phyloP scores from a whole-genome alignment of 1,139 yeast species.

The Suzukiozyma palmioleophila region DNA sequence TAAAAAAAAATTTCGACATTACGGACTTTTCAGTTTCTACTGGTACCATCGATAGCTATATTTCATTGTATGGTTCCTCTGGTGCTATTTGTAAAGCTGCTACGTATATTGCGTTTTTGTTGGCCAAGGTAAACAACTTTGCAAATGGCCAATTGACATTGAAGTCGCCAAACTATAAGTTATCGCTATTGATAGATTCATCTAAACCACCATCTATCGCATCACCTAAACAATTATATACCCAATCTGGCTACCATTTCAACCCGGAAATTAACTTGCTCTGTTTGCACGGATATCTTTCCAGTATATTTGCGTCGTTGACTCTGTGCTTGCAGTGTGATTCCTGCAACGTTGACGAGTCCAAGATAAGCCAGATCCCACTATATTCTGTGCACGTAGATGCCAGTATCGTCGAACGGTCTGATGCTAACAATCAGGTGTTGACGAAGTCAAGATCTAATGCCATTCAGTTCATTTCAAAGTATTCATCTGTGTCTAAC shows the following conservation, averaged over 20 bases:
- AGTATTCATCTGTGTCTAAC: neutral
- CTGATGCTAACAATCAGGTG: slow-evolving; percentile 15
- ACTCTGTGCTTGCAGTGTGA: slow-evolving; percentile 7
- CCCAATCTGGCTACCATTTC: slow-evolving; percentile 10
- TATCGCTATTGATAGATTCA: slow-evolving; percentile 9
- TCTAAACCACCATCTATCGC: slow-evolving; percentile 2
- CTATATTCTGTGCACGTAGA: slow-evolving; percentile 24
- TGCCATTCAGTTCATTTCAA: slow-evolving; percentile 8
- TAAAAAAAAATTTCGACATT: slow-evolving; percentile 17
- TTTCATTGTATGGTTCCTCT: slow-evolving; percentile 24
- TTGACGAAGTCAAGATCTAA: slow-evolving; percentile 12
- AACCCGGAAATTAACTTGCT: slow-evolving; percentile 8
- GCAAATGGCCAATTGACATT: slow-evolving; percentile 21
- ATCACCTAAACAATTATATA: slow-evolving; percentile 3
- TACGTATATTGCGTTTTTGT: slow-evolving; percentile 18
- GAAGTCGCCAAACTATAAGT: slow-evolving; percentile 26
- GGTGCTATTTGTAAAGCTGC: slow-evolving; percentile 20
- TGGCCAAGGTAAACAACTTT: slow-evolving; percentile 24
- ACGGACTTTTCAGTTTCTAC: slow-evolving; percentile 19
- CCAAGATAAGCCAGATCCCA: slow-evolving; percentile 14
- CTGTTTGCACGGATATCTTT: slow-evolving; percentile 19
- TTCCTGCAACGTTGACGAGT: slow-evolving; percentile 11
- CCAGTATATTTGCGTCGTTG: slow-evolving; percentile 12
- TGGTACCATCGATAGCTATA: slow-evolving; percentile 27
- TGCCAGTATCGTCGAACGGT: slow-evolving; percentile 20